These are phyloP conservation scores for Tolypocladium guangdongense DNA, from an alignment of 2,329 filamentous ascomycete species.

Conservation along the genomic window DNA sequence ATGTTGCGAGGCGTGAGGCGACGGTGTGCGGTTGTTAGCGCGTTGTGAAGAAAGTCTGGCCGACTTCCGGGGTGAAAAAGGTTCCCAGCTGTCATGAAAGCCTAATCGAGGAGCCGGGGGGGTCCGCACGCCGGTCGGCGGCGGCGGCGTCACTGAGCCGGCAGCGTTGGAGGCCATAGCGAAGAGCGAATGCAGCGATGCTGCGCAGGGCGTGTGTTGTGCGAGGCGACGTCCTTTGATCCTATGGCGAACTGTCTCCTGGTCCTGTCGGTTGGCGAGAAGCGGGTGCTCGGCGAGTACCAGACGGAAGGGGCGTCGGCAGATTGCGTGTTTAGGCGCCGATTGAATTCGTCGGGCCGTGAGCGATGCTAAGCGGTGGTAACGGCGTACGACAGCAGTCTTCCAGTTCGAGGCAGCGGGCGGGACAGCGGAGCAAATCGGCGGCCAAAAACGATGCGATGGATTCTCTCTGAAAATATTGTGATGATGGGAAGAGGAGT, in stretches of 20 bases:
- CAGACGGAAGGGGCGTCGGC: background rate
- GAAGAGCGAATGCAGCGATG: conserved; percentile 6
- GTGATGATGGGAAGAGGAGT: conserved; percentile 10
- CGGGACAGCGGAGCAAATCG: conserved; percentile 2
- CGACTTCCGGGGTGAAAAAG: conserved; percentile 61
- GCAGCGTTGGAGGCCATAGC: conserved; percentile 16
- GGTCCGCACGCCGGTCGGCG: conserved; percentile 46
- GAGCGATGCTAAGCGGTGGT: background rate
- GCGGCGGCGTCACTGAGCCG: conserved; percentile 46
- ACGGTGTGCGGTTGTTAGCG: conserved; percentile 42
- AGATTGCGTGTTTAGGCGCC: background rate
- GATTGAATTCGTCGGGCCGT: background rate
- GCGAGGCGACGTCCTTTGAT: background rate
- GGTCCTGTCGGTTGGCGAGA: conserved; percentile 7
- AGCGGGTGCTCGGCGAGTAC: conserved; percentile 4
- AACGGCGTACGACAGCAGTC: background rate
- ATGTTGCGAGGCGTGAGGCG: conserved; percentile 28
- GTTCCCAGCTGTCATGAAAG: conserved; percentile 58
- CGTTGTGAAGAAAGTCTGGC: conserved; percentile 50
- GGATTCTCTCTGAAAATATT: conserved; percentile 6
- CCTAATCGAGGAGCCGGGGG: conserved; percentile 61
- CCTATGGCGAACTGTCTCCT: background rate
- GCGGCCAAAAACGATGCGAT: background rate
- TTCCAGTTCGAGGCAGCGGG: background rate
- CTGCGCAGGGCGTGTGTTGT: background rate